Percentiles rank a stretch among this genome's conserved stretches.
Conservation (phyloP, 805 yeast species). For the Maudiozyma barnettii region DNA sequence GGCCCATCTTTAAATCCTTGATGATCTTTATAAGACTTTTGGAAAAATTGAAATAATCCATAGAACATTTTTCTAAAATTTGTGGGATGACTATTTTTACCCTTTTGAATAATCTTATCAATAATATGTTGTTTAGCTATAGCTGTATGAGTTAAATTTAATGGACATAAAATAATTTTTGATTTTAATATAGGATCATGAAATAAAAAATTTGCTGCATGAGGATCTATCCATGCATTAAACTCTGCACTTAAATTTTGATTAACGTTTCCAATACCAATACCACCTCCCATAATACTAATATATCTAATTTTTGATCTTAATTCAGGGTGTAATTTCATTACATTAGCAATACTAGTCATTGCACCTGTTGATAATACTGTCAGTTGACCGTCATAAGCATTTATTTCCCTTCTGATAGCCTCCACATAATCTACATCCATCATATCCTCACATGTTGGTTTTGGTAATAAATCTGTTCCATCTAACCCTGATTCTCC, state of each 20-base stretch:
- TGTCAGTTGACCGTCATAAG: constrained; percentile 41
- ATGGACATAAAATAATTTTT: constrained; percentile 49
- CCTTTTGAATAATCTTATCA: constrained; percentile 31
- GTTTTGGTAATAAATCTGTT: constrained; percentile 46
- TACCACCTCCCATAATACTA: constrained; percentile 69
- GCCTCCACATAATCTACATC: constrained; percentile 32
- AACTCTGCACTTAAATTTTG: constrained; percentile 55
- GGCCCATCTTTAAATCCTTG: constrained; percentile 49
- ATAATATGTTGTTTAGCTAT: constrained; percentile 35
- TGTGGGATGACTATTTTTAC: constrained; percentile 18
- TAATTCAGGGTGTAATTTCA: constrained; percentile 46
- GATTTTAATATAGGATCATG: constrained; percentile 36
- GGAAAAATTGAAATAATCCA: constrained; percentile 45
- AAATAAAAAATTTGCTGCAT: constrained; percentile 56
- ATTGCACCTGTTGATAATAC: constrained; percentile 70
- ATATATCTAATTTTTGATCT: constrained; percentile 41
- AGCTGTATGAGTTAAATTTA: constrained; percentile 63
- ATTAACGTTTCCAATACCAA: constrained; percentile 39
- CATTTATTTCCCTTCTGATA: constrained; percentile 35
- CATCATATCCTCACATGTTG: constrained; percentile 23
- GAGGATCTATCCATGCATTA: constrained; percentile 67
- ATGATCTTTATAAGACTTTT: constrained; percentile 34
- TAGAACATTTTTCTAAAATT: constrained; percentile 44
- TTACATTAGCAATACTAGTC: constrained; percentile 58
- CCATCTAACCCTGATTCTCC: constrained; percentile 76